Base-by-base conservation (phyloP, 176 grass and related monocot genomes). In the Eleusine coracana region DNA sequence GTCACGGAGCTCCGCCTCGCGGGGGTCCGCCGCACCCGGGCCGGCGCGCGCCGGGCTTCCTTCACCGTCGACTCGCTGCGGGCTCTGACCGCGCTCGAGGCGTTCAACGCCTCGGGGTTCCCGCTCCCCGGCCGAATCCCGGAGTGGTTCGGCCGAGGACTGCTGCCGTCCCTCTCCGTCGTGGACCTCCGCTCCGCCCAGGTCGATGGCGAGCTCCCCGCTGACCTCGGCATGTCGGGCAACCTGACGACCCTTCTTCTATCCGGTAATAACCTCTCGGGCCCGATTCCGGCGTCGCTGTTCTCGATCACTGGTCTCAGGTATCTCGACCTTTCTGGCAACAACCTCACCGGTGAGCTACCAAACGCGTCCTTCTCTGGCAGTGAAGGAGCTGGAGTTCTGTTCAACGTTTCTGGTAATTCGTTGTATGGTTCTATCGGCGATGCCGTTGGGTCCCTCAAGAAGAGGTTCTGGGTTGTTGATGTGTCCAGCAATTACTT, bases 401-500 rank as follows among this genome's bases (percentile, higher is more conserved):
- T 70, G 66, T 91, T 99, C 50, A 93, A 95, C 76, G 66, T 84
- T 48, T 99, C 93, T 13, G 85, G 86, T 7, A 99, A 99, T 87
- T 80, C 75, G 6, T 90, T 91, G 56, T 92, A 92, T 56, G 93
- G 96, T 11, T 11, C 67, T 12, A 68, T 98, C 67, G 81, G 92
- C 16, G 49, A 72, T 45, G 77, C 28, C 39, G 41, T 84, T 41
- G 71, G 23, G 56, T 16, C 54, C 29, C 62, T 93, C 70, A 66
- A 45, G n/a, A 68, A 49, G 80, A 82, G 90, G 86, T 98, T 93
- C 80, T 15, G 76, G 60, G 18, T 85, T 71, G 89, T 90, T 31
- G 91, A 99, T 74, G 41, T 93, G 28, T 96, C 93, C 0, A 66
- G 54, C 70, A 99, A 99, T 86, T 99, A 96, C 79, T 96, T 99